Conservation (phyloP, 208 protist genomes). For the Naegleria fowleri region DNA sequence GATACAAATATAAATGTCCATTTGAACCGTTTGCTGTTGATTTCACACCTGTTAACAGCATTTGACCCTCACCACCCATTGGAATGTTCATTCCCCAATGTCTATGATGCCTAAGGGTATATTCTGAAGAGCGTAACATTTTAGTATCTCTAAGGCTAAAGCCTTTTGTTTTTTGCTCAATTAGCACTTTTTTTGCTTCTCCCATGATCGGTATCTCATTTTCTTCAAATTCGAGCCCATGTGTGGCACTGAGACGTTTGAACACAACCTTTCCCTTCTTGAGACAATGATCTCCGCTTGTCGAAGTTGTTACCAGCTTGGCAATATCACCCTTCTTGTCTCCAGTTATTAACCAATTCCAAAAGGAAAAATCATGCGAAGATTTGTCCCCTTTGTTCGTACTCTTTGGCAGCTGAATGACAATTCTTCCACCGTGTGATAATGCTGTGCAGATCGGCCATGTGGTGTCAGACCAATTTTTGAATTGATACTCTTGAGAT, state of each 20-base stretch:
- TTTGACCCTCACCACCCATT: background rate
- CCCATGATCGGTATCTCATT: background rate
- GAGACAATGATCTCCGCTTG: background rate
- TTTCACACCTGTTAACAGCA: background rate
- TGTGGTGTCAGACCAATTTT: background rate
- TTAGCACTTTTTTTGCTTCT: background rate
- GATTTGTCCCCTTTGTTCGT: background rate
- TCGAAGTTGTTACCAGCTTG: background rate
- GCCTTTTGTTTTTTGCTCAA: background rate
- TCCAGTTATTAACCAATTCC: conserved; percentile 22
- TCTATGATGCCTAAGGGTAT: conserved; percentile 3
- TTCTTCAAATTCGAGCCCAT: background rate
- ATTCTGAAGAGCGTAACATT: background rate
- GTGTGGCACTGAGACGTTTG: background rate
- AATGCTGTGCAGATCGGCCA: conserved; percentile 8
- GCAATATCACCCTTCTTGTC: background rate
- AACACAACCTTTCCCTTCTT: conserved; percentile 6
- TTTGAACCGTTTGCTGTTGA: background rate
- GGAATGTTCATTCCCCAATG: conserved; percentile 29
- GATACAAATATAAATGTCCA: conserved; percentile 18
- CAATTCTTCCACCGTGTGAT: background rate
- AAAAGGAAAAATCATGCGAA: background rate
- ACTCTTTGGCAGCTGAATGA: conserved; percentile 14
- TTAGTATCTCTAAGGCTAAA: conserved; percentile 13
- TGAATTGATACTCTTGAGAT: background rate